phyloP scores from a whole-genome alignment of 805 yeast species.

The Ogataea trehaloabstinens region DNA sequence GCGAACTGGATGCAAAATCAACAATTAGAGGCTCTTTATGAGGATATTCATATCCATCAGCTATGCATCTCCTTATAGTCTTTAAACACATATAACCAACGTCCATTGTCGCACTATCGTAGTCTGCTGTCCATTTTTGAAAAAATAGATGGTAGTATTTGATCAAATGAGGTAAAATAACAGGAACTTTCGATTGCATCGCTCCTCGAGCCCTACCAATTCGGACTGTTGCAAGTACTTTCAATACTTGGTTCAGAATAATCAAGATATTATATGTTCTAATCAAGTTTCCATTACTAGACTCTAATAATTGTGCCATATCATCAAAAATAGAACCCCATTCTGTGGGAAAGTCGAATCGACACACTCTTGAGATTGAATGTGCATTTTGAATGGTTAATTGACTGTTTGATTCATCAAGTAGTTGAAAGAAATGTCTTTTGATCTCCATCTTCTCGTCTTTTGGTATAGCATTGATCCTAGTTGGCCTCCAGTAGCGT shows the following conservation, averaged over 20 bases:
- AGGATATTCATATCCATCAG: constrained; percentile 73
- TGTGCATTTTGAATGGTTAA: constrained; percentile 82
- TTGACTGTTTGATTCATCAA: constrained; percentile 72
- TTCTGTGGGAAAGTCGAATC: constrained; percentile 81
- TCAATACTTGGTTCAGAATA: constrained; percentile 75
- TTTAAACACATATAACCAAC: constrained; percentile 78
- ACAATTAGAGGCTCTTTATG: constrained; percentile 55
- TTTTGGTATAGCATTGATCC: constrained; percentile 47
- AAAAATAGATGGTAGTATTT: constrained; percentile 59
- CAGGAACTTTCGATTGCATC: constrained; percentile 68
- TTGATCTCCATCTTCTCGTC: constrained; percentile 73
- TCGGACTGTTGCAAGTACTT: constrained; percentile 68
- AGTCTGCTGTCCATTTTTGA: constrained; percentile 55
- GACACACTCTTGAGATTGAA: constrained; percentile 70
- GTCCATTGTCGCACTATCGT: constrained; percentile 59
- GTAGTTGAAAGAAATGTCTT: constrained; percentile 48
- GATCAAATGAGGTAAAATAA: constrained; percentile 57
- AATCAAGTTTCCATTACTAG: constrained; percentile 46
- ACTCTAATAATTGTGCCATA: constrained; percentile 43
- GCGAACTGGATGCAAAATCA: constrained; percentile 57
- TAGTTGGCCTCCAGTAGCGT: constrained; percentile 75
- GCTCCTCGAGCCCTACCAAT: constrained; percentile 82
- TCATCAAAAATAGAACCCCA: constrained; percentile 85
- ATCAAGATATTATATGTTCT: constrained; percentile 61
- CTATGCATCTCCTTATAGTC: constrained; percentile 66